phyloP scores from a whole-genome alignment of 176 grass and related monocot species.

The Themeda triandra region DNA sequence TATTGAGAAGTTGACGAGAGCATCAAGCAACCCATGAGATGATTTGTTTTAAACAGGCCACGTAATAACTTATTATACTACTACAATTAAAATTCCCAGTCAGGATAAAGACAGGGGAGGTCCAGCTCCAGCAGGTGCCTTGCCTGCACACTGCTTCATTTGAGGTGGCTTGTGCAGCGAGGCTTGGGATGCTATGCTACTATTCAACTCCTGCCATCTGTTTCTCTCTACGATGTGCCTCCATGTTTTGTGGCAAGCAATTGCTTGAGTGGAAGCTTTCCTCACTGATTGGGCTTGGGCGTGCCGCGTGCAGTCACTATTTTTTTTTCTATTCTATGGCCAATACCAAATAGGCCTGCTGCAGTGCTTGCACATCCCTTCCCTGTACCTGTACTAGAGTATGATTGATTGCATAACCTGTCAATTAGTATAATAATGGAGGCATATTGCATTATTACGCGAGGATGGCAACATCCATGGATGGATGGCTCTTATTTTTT shows the following conservation, averaged over 20 bases:
- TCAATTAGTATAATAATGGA: neutral
- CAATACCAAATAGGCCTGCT: neutral
- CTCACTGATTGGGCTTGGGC: conserved; percentile 23
- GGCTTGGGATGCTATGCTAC: neutral
- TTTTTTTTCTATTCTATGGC: neutral
- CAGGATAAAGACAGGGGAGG: neutral
- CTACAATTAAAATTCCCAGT: neutral
- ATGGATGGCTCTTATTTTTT: neutral
- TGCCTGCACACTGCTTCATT: neutral
- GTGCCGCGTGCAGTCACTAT: neutral
- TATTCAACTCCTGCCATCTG: neutral
- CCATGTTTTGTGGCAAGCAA: conserved; percentile 32
- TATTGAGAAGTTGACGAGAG: neutral
- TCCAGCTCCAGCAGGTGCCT: neutral
- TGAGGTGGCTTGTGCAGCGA: conserved; percentile 20
- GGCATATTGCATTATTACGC: neutral
- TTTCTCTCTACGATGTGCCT: neutral
- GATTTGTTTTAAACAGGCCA: neutral
- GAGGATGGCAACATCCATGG: neutral
- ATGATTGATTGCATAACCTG: neutral
- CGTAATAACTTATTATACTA: neutral
- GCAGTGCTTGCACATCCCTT: neutral
- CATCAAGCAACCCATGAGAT: conserved; percentile 13
- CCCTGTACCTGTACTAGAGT: neutral
- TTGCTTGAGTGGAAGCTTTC: conserved; percentile 35